Evolutionary conservation across 1,139 yeast species (phyloP).

Genomic region (Chernovozyma aurita): DNA sequence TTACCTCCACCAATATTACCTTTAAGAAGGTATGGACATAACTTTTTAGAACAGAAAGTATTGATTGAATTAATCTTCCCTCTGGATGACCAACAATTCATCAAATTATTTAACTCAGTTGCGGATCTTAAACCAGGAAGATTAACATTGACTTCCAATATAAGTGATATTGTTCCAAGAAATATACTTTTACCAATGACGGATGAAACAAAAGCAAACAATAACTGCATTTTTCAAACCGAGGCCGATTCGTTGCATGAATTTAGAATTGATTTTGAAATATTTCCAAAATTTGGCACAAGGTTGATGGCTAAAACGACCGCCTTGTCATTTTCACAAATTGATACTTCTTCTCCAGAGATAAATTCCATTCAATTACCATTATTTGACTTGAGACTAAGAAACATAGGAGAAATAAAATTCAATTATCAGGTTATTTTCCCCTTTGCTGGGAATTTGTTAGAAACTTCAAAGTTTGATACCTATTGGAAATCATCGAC

Average conservation of each 20-base stretch:
- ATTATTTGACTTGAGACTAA: constrained; percentile 73
- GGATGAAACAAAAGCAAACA: constrained; percentile 53
- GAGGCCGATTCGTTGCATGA: constrained; percentile 62
- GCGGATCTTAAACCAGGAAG: constrained; percentile 48
- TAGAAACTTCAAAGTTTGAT: constrained; percentile 89
- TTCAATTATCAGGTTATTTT: constrained; percentile 80
- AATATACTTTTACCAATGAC: constrained; percentile 76
- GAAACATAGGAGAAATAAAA: constrained; percentile 75
- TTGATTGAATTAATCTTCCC: constrained; percentile 73
- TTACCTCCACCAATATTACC: constrained; percentile 97
- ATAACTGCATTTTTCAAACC: constrained; percentile 77
- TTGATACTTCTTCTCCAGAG: constrained; percentile 42
- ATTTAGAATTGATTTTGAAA: constrained; percentile 82
- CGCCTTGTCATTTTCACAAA: constrained; percentile 55
- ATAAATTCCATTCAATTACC: constrained; percentile 60
- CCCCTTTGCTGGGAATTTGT: constrained; percentile 82
- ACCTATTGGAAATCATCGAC: constrained; percentile 94
- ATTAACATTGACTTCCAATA: constrained; percentile 69
- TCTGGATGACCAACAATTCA: constrained; percentile 43
- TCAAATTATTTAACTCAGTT: constrained; percentile 45
- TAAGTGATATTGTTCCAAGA: constrained; percentile 78
- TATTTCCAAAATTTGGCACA: constrained; percentile 93
- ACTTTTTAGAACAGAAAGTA: constrained; percentile 84
- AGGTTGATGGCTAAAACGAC: constrained; percentile 86
- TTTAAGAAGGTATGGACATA: constrained; percentile 89